Base-by-base conservation (phyloP, 441 rosid genomes). In the Jatropha podagrica region DNA sequence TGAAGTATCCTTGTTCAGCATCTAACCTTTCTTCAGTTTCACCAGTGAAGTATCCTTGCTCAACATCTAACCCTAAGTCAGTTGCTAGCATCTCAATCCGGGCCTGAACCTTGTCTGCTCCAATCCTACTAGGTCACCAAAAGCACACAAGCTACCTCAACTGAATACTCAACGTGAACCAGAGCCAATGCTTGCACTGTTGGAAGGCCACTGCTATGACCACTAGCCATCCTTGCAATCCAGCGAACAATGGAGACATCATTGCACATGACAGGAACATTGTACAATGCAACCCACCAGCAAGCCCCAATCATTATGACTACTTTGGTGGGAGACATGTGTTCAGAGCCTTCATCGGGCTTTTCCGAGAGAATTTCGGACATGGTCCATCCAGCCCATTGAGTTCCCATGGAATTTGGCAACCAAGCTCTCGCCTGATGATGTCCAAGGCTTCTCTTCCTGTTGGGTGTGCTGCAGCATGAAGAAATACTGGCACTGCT, bases 11-110 rank as follows among this genome's bases (percentile, higher is more conserved):
- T 78, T 85, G 83, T 71, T 86, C 88, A 26, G 81, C 88, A 37
- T 83, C 87, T 72, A 90, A 65, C 14, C 94, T 88, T 69, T 85
- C 89, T 55, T 81, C 59, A 26, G 84, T n/a, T n/a, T n/a, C n/a
- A n/a, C n/a, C 91, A 54, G 94, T 90, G 69, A 84, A 90, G 65
- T 90, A 88, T 42, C 94, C 94, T 78, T 85, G 83, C 73, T 86
- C 88, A 26, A 82, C 88, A 37, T 83, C 87, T 72, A 90, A 65
- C 14, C 94, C 89, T 69, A 83, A 88, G 49, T 81, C 59, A 26
- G 84, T 84, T 26, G 88, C 94, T 14, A 90, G 78, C 84, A 79
- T 79, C 76, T 88, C 91, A 20, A 90, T 87, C 72, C 72, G 72
- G 59, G 69, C 76, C 78, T 88, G 89, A 17, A 90, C 92, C 76